Conservation (phyloP, 768 basidiomycete genomes). For the Pilatotrama ljubarskyi region DNA sequence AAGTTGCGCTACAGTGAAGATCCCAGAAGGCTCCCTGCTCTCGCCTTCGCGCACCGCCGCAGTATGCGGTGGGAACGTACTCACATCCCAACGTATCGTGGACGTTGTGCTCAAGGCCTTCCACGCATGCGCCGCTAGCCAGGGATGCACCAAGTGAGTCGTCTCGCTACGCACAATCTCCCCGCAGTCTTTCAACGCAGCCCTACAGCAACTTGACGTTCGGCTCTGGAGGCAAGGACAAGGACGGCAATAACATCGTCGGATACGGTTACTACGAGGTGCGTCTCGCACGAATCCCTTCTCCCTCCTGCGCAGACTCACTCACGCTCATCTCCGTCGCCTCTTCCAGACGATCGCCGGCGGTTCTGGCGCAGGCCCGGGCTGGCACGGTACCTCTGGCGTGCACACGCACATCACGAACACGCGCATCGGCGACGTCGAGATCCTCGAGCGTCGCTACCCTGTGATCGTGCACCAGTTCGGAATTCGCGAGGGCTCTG, state of each 20-base stretch:
- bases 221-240: conserved; percentile 84
- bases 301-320: conserved; percentile 2
- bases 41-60: conserved; percentile 85
- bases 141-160: conserved; percentile 88
- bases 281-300: conserved; percentile 16
- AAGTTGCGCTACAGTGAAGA: conserved; percentile 52
- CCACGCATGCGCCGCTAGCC: conserved; percentile 87
- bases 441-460: conserved; percentile 91
- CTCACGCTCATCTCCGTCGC: neutral
- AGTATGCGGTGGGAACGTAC: conserved; percentile 90
- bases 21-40: conserved; percentile 77
- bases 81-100: conserved; percentile 90
- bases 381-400: conserved; percentile 91
- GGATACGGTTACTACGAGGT: conserved; percentile 86
- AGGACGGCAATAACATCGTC: conserved; percentile 67
- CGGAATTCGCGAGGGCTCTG: conserved; percentile 68
- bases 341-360: conserved; percentile 81
- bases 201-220: conserved; percentile 78
- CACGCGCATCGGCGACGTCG: conserved; percentile 90
- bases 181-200: neutral
- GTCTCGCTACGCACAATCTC: neutral
- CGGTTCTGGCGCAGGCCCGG: conserved; percentile 86
- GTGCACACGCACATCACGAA: conserved; percentile 95
- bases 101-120: conserved; percentile 94
- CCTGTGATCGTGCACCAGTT: conserved; percentile 89